Evolutionary conservation across 768 basidiomycete species (phyloP).

Genomic region (Saitozyma podzolica): DNA sequence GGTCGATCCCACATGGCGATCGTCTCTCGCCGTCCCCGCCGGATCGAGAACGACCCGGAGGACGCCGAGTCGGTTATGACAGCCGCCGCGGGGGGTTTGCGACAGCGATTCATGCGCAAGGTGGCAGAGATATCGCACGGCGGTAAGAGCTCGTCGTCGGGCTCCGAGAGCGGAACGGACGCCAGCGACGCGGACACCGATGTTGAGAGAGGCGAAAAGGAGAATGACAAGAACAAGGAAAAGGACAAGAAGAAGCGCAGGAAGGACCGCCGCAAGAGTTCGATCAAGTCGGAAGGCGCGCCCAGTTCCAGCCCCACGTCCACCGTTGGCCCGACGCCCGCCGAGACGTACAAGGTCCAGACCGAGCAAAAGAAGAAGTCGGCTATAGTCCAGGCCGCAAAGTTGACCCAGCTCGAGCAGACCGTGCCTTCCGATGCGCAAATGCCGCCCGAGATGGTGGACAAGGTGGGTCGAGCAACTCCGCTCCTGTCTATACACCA

Average conservation of each 20-base stretch:
- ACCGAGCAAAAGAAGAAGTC: slow-evolving; percentile 15
- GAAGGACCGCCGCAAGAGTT: slow-evolving; percentile 1
- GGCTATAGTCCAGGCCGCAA: slow-evolving; percentile 45
- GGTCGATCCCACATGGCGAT: slow-evolving; percentile 87
- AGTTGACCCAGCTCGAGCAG: slow-evolving; percentile 62
- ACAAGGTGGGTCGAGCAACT: slow-evolving; percentile 62
- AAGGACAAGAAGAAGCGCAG: slow-evolving; percentile 22
- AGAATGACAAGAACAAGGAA: slow-evolving; percentile 34
- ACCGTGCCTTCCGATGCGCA: slow-evolving; percentile 88
- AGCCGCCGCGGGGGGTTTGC: slow-evolving; percentile 75
- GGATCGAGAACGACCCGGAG: slow-evolving; percentile 55
- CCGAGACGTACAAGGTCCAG: slow-evolving; percentile 12
- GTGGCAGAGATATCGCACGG: slow-evolving; percentile 61
- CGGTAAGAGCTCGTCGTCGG: slow-evolving; percentile 59
- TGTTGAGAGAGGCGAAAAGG: slow-evolving; percentile 17
- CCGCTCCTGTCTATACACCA: no score
- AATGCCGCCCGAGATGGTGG: slow-evolving; percentile 69
- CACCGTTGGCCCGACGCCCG: slow-evolving; percentile 4
- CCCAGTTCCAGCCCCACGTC: not conserved
- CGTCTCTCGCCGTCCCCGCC: slow-evolving; percentile 64
- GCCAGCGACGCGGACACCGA: slow-evolving; percentile 21
- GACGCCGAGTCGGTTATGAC: slow-evolving; percentile 62
- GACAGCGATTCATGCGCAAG: slow-evolving; percentile 71
- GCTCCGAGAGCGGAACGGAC: slow-evolving; percentile 52
- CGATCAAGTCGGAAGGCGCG: slow-evolving; percentile 4